Conservation (phyloP, 176 grass and related monocot species). For the Zoysia pacifica region DNA sequence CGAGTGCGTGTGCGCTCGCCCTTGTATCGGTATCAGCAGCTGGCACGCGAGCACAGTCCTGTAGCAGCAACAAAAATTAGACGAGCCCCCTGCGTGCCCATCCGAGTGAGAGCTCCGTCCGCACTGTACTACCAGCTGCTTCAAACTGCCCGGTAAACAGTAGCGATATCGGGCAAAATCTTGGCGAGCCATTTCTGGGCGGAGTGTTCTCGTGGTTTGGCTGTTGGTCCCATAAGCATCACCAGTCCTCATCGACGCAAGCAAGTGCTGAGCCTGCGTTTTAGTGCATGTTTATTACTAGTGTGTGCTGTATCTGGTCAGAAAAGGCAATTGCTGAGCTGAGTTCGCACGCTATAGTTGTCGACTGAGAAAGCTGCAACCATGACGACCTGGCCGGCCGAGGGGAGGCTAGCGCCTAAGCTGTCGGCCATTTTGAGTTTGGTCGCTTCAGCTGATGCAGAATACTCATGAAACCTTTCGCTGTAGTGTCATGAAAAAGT, state of each 20-base stretch:
- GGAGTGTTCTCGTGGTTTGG: not conserved
- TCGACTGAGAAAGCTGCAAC: slow-evolving; percentile 32
- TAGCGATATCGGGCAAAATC: slow-evolving; percentile 51
- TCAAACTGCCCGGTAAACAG: slow-evolving; percentile 45
- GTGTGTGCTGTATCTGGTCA: not conserved
- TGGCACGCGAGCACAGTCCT: not conserved
- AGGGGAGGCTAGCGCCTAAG: not conserved
- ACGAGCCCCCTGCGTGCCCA: not conserved
- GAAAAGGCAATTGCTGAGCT: not conserved
- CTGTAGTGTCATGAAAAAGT: too few relatives aligned
- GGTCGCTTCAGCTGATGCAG: not conserved
- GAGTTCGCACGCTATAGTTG: slow-evolving; percentile 12
- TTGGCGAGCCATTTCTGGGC: slow-evolving; percentile 35
- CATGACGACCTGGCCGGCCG: slow-evolving; percentile 7
- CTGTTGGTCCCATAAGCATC: not conserved
- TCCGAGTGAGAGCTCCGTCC: not conserved
- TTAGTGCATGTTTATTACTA: not conserved
- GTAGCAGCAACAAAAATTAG: slow-evolving; percentile 4
- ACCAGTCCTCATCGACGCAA: too few relatives aligned
- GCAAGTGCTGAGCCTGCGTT: not conserved
- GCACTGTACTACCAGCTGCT: slow-evolving; percentile 37
- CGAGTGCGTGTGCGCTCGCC: slow-evolving; percentile 2
- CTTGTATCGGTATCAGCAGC: not conserved
- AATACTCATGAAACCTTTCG: not conserved
- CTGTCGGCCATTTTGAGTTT: slow-evolving; percentile 3